Base-by-base conservation (phyloP, 1,284 basidiomycete genomes). In the Athelia sp. region DNA sequence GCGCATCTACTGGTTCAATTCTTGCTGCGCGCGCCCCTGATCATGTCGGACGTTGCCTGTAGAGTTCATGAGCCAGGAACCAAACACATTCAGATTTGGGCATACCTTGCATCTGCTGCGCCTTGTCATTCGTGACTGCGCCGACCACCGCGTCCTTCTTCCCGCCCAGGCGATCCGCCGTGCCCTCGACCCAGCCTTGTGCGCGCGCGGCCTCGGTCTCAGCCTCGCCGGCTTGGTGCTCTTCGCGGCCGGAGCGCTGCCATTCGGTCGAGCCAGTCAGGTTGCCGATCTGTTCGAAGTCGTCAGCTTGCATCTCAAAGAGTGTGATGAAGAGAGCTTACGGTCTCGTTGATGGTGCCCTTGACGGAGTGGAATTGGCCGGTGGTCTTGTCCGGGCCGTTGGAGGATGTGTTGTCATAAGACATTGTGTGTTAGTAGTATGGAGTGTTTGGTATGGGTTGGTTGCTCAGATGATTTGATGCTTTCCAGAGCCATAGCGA, bases 61-160 rank as follows among this genome's bases (percentile, higher is more conserved):
- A 43, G 15, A n/a, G 19, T 11, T 11, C 10, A 11, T 43, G 13
- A 43, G 10, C 18, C 11, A 10, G 10, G 19, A 11, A 10, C 40
- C 15, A 43, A 10, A 11, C 10, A 46, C 24, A 23, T 34, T n/a
- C n/a, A n/a, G 32, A 34, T 34, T 11, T 11, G 11, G 11, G 32
- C 73, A 63, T 58, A 75, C 85, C 85, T n/a, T 69, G 47, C 19
- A 64, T 58, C 62, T 89, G 75, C 63, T 87, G 78, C 26, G 70
- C 50, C 60, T 79, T 78, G 66, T 89, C 86, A 32, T 83, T 85
- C 14, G 72, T 78, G 35, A 87, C 54, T 4, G 85, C 79, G 32
- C 82, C 86, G 31, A 82, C 73, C 24, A 89, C 67, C 19, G 79
- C 69, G 56, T 88, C 83, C 56, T 80, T 81, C 71, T 86, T 87